These are phyloP conservation scores for Andrographis paniculata DNA, from an alignment of 305 asterid genomes.

Conservation along the genomic window DNA sequence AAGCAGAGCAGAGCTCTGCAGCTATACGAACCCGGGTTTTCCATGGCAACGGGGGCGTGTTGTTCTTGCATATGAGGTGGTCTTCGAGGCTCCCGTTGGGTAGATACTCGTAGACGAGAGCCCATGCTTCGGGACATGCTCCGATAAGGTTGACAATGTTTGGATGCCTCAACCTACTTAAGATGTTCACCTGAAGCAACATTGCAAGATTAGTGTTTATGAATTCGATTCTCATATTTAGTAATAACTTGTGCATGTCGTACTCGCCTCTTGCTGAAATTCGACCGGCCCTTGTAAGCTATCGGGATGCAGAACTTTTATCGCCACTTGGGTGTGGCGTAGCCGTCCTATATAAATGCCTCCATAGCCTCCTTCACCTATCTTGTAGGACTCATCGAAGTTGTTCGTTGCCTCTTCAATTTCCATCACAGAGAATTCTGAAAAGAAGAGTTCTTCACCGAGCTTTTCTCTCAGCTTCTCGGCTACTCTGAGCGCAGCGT, in stretches of 20 bases:
- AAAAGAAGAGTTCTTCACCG: constrained; percentile 41
- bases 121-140: constrained; percentile 75
- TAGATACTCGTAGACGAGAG: constrained; percentile 74
- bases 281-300: constrained; percentile 77
- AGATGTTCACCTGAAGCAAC: constrained; percentile 49
- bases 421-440: constrained; percentile 58
- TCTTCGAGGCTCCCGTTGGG: constrained; percentile 93
- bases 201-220: not conserved
- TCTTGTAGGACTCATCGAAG: constrained; percentile 52
- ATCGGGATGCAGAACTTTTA: constrained; percentile 59
- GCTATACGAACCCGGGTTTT: constrained; percentile 80
- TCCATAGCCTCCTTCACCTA: constrained; percentile 89
- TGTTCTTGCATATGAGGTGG: constrained; percentile 72
- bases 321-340: constrained; percentile 72
- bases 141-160: constrained; percentile 76
- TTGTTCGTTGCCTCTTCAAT: constrained; percentile 63
- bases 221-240: too few species aligned
- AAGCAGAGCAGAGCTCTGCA: constrained; percentile 80
- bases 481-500: constrained; percentile 50
- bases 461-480: constrained; percentile 54
- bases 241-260: too few species aligned
- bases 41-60: constrained; percentile 83
- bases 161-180: constrained; percentile 90
- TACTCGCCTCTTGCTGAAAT: constrained; percentile 79
- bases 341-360: constrained; percentile 60